Evolutionary conservation across 345 rosid genomes (phyloP).

Genomic region (Ailanthus altissimus): DNA sequence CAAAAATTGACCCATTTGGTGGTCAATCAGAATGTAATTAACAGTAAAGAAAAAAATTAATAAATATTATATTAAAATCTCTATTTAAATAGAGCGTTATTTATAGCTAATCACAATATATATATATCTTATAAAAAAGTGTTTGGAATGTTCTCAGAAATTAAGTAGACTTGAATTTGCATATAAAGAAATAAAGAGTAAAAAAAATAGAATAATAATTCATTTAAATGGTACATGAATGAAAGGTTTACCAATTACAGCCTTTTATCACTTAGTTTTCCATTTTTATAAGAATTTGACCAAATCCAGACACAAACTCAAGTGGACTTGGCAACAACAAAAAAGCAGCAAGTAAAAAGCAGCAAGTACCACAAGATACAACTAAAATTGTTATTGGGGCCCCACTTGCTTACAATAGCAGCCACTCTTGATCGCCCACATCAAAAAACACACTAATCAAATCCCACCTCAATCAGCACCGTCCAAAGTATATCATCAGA

Average conservation of each 20-base stretch:
- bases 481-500: background rate
- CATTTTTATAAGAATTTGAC: background rate
- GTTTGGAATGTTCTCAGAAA: background rate
- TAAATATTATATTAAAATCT: background rate
- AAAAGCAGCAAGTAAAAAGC: too few relatives aligned
- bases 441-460: background rate
- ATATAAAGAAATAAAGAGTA: background rate
- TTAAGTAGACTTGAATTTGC: too few relatives aligned
- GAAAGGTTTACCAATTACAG: too few relatives aligned
- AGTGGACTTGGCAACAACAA: background rate
- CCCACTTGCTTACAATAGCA: background rate
- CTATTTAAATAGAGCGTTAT: too few relatives aligned
- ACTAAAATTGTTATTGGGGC: background rate
- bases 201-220: background rate
- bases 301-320: background rate
- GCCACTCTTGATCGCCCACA: conserved; percentile 9
- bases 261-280: too few relatives aligned
- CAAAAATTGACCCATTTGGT: background rate
- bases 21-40: background rate
- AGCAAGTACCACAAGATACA: background rate
- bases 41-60: too few relatives aligned
- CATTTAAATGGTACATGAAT: too few relatives aligned
- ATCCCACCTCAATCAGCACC: conserved; percentile 12
- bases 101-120: too few relatives aligned
- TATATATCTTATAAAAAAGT: too few relatives aligned